Percentiles rank a stretch among this genome's conserved stretches.
Conservation (phyloP, 1,139 yeast genomes). For the Yamadazyma atmosphaerica region DNA sequence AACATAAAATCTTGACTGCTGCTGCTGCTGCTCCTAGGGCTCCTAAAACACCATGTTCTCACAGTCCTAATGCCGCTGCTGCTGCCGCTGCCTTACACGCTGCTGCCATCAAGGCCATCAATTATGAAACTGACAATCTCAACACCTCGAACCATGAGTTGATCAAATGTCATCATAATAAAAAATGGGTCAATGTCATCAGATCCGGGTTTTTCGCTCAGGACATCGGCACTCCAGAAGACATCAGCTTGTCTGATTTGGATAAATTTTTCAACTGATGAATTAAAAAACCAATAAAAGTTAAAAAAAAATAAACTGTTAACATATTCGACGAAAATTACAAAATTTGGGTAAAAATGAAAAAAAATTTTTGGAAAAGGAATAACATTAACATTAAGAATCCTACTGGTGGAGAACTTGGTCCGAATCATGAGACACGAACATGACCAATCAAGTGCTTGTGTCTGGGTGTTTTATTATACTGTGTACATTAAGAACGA, state of each 20-base stretch:
- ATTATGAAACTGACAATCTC: slow-evolving; percentile 8
- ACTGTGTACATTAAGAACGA: slow-evolving; percentile 3
- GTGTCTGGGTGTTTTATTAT: slow-evolving; percentile 4
- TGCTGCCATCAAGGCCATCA: slow-evolving; percentile 59
- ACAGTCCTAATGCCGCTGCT: slow-evolving; percentile 63
- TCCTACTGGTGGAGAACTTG: background rate
- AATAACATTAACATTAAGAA: background rate
- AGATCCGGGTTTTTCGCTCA: slow-evolving; percentile 73
- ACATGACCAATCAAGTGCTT: background rate
- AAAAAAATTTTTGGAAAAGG: slow-evolving; percentile 1
- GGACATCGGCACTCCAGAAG: slow-evolving; percentile 78
- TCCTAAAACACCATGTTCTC: slow-evolving; percentile 59
- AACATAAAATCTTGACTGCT: slow-evolving; percentile 60
- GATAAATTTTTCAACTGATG: slow-evolving; percentile 61
- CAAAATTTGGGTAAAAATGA: background rate
- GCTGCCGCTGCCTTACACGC: slow-evolving; percentile 77
- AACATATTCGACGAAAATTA: background rate
- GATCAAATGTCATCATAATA: slow-evolving; percentile 26
- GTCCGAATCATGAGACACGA: background rate
- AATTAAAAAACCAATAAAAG: background rate
- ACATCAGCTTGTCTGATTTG: slow-evolving; percentile 68
- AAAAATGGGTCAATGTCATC: slow-evolving; percentile 69
- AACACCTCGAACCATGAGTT: slow-evolving; percentile 13
- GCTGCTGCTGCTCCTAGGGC: slow-evolving; percentile 83
- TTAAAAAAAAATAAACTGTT: background rate